Conservation (phyloP, 148 eudicot species). For the Tetragonia tetragonoides region DNA sequence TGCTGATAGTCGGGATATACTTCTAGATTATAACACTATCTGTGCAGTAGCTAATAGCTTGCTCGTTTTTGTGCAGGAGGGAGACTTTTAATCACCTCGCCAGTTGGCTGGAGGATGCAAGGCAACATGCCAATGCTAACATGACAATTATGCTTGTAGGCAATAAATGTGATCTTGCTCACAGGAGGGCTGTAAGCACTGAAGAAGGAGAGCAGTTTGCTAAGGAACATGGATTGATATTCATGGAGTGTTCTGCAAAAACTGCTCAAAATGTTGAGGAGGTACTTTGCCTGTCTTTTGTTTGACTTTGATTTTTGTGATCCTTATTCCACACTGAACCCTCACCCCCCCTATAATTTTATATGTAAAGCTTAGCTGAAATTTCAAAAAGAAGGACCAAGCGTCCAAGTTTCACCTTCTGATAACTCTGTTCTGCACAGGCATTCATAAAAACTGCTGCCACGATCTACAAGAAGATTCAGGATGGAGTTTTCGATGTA, state of each 20-base stretch:
- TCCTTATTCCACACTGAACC: too few relatives aligned
- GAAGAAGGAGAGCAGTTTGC: conserved; percentile 56
- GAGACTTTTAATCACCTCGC: conserved; percentile 52
- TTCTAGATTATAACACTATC: not conserved
- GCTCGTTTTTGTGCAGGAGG: conserved; percentile 29
- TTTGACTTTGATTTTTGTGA: too few relatives aligned
- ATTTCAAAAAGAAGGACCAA: not conserved
- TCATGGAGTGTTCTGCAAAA: conserved; percentile 49
- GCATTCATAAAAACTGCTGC: conserved; percentile 50
- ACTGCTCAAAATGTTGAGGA: conserved; percentile 52
- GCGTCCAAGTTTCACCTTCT: not conserved
- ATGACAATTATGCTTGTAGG: conserved; percentile 51
- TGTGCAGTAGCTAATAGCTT: not conserved
- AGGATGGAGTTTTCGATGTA: conserved; percentile 48
- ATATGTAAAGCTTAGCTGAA: not conserved
- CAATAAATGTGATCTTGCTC: conserved; percentile 46
- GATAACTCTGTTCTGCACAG: conserved; percentile 15
- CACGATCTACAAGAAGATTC: conserved; percentile 42
- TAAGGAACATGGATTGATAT: conserved; percentile 42
- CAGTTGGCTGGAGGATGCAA: conserved; percentile 50
- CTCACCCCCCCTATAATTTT: not conserved
- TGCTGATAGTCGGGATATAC: too few relatives aligned
- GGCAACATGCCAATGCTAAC: conserved; percentile 46
- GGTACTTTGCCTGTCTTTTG: conserved; percentile 17
- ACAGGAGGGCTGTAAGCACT: conserved; percentile 43